These are phyloP conservation scores for Cucurbitaria berberidis DNA, from an alignment of 2,329 filamentous ascomycete species.

Conservation along the genomic window DNA sequence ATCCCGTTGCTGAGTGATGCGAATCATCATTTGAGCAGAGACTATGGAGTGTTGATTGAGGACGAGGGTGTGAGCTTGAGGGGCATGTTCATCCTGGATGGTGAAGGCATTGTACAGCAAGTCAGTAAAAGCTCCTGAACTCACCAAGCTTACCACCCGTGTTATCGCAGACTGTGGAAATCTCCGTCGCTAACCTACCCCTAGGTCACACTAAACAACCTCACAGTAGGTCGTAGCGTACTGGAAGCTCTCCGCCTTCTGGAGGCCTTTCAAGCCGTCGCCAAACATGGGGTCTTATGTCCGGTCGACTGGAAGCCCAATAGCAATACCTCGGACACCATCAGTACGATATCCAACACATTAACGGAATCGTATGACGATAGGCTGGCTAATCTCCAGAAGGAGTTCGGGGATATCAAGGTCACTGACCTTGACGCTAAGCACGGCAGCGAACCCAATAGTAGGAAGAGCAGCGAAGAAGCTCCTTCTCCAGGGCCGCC, in stretches of 20 bases:
- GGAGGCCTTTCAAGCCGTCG: constrained; percentile 40
- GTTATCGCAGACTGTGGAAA: not conserved
- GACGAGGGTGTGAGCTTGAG: constrained; percentile 37
- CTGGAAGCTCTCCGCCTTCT: constrained; percentile 39
- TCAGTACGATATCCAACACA: constrained; percentile 35
- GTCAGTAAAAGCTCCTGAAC: constrained; percentile 10
- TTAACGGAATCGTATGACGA: constrained; percentile 36
- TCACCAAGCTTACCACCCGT: not conserved
- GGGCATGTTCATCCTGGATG: constrained; percentile 41
- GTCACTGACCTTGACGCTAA: constrained; percentile 12
- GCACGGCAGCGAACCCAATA: not conserved
- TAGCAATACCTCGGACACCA: constrained; percentile 19
- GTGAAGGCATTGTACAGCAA: constrained; percentile 35
- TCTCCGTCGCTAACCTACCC: not conserved
- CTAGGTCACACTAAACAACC: constrained; percentile 38
- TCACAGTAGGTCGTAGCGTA: constrained; percentile 39
- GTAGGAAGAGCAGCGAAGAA: not conserved
- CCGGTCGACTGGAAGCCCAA: constrained; percentile 39
- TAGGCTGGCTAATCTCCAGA: constrained; percentile 32
- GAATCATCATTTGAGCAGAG: constrained; percentile 34
- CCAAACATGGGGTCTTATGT: constrained; percentile 39
- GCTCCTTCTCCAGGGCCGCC: not conserved
- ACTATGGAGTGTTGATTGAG: constrained; percentile 40
- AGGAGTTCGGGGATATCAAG: constrained; percentile 30
- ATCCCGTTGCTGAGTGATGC: constrained; percentile 38